These are phyloP conservation scores for Nicotiana tomentosiformis DNA, from an alignment of 257 asterid species.

Conservation along the genomic window DNA sequence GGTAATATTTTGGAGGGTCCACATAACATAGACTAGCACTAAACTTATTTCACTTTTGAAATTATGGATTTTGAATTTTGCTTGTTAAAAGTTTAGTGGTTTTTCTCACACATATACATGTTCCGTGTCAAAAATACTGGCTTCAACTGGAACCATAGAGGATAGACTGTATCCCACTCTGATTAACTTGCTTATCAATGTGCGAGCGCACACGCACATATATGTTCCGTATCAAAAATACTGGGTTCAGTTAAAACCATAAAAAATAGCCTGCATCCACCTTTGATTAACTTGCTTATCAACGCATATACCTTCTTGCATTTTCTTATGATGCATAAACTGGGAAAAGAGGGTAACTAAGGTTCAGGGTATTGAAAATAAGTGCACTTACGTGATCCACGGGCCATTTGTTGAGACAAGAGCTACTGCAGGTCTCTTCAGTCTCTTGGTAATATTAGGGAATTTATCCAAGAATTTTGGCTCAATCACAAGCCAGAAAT, in stretches of 20 bases:
- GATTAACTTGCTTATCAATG: not conserved
- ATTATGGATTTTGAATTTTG: not conserved
- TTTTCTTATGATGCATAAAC: not conserved
- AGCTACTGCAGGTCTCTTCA: slow-evolving; percentile 91
- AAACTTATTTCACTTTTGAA: not conserved
- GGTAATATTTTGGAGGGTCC: too few relatives aligned
- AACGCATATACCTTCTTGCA: not conserved
- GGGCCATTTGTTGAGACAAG: slow-evolving; percentile 78
- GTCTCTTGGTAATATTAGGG: slow-evolving; percentile 63
- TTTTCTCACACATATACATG: not conserved
- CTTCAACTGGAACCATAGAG: not conserved
- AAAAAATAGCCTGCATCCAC: not conserved
- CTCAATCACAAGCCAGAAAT: slow-evolving; percentile 94
- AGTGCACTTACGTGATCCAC: slow-evolving; percentile 72
- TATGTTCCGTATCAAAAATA: not conserved
- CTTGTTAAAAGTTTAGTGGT: not conserved
- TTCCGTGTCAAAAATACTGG: not conserved
- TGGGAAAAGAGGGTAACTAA: not conserved
- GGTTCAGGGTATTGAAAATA: not conserved
- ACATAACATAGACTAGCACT: not conserved
- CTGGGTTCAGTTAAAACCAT: not conserved
- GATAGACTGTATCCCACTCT: not conserved
- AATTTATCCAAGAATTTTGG: slow-evolving; percentile 88
- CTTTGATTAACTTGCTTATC: not conserved
- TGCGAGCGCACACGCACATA: not conserved